phyloP scores from a whole-genome alignment of 2,329 filamentous ascomycete genomes.

The Hysterium pulicare region DNA sequence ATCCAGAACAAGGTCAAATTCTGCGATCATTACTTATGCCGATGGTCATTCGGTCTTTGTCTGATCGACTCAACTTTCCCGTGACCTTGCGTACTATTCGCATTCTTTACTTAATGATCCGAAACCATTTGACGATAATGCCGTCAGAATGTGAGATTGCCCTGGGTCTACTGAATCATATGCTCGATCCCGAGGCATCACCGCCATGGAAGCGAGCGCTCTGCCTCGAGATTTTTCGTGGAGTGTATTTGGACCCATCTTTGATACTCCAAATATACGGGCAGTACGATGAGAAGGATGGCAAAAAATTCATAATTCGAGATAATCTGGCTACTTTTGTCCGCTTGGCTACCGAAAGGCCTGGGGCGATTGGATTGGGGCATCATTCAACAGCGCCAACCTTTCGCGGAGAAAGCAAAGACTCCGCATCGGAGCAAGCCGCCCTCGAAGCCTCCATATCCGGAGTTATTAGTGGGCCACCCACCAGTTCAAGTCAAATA shows the following conservation, averaged over 20 bases:
- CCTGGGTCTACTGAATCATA: constrained; percentile 74
- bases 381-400: constrained; percentile 82
- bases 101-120: constrained; percentile 77
- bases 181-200: constrained; percentile 79
- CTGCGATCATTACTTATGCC: constrained; percentile 77
- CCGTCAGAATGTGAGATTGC: constrained; percentile 78
- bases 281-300: constrained; percentile 71
- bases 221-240: constrained; percentile 86
- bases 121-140: constrained; percentile 71
- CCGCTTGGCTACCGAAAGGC: constrained; percentile 88
- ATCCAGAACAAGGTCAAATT: constrained; percentile 77
- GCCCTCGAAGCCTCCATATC: constrained; percentile 84
- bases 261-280: constrained; percentile 77
- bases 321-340: constrained; percentile 86
- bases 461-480: constrained; percentile 74
- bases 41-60: constrained; percentile 72
- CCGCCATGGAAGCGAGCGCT: constrained; percentile 81
- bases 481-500: constrained; percentile 54
- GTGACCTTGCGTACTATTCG: constrained; percentile 78
- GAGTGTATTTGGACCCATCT: constrained; percentile 76
- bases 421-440: constrained; percentile 71
- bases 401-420: constrained; percentile 54
- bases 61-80: constrained; percentile 74
- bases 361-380: constrained; percentile 80
- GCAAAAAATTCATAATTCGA: constrained; percentile 72